Evolutionary conservation across 768 basidiomycete species (phyloP), one percentile per base, ranked within the genome.

Genomic region (Cystobasidium tubakii): DNA sequence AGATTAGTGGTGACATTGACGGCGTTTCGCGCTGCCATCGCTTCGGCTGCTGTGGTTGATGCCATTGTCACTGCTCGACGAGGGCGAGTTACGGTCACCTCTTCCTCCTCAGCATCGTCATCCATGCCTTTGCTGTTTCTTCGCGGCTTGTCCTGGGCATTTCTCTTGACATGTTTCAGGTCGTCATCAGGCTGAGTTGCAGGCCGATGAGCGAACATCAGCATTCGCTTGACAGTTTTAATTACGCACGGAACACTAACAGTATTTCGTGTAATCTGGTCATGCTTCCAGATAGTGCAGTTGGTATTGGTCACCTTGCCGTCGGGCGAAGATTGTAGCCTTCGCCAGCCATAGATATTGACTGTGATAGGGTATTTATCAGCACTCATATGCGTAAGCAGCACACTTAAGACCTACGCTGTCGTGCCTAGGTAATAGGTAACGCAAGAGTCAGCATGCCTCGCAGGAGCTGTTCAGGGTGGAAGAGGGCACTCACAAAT

Each of bases 341-440:
- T 46, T 1, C 69, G 69, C 29, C 29, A 71, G 27, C 69, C 69
- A 27, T 71, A 71, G 21, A 71, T 71, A 31, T 71, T 71, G 21
- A 71, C 69, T 71, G 69, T 23, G 34, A 42, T 7, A 12, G 1
- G 27, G 21, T 15, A 4, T 15, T 6, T 34, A 31, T 12, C 23
- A n/a, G 31, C 44, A 23, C 27, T 10, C 17, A 2, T 17, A 67
- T 2, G 9, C 21, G 25, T 21, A 39, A 39, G 39, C 7, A 13
- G 39, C 33, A 43, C 44, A 15, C 7, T 31, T 9, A 23, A 17
- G 66, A 33, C 42, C 2, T 27, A 67, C 44, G 66, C 29, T 67
- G 39, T 4, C 66, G 66, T 54, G 66, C 42, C 66, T 65, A 23
- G 17, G 33, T 2, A 15, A 63, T 6, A 27, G 31, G n/a, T n/a